Evolutionary conservation across 768 basidiomycete genomes (phyloP).

Genomic region (Suillus plorans): DNA sequence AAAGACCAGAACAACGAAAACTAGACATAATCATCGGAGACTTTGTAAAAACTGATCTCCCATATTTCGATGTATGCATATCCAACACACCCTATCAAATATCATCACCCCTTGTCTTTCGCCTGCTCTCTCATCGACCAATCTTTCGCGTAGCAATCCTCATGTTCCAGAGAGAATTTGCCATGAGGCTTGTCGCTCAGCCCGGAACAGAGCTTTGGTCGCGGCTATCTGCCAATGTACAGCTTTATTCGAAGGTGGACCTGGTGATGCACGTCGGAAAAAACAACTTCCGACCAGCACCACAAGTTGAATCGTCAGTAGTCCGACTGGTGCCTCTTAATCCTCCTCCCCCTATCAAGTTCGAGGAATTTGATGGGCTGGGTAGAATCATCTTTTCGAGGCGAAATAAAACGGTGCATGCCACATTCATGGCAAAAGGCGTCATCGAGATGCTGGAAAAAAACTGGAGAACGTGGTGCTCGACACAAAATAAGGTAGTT

Average conservation of each 20-base stretch:
- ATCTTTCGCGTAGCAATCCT: constrained; percentile 92
- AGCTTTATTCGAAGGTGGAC: constrained; percentile 95
- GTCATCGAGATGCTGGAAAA: constrained; percentile 92
- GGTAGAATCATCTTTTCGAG: constrained; percentile 87
- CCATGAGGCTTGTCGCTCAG: constrained; percentile 83
- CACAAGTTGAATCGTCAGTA: constrained; percentile 91
- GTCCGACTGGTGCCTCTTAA: constrained; percentile 89
- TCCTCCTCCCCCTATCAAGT: constrained; percentile 93
- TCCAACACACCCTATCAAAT: constrained; percentile 99
- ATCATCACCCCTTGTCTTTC: constrained; percentile 96
- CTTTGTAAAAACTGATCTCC: constrained; percentile 96
- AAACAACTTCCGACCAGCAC: constrained; percentile 96
- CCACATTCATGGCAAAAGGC: constrained; percentile 91
- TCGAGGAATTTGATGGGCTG: constrained; percentile 97
- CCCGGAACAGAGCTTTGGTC: constrained; percentile 90
- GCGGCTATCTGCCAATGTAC: constrained; percentile 92
- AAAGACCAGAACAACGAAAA: constrained; percentile 91
- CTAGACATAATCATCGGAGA: constrained; percentile 96
- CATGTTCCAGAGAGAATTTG: constrained; percentile 99
- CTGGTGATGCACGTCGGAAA: constrained; percentile 95
- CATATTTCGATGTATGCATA: constrained; percentile 99
- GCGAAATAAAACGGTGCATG: constrained; percentile 87
- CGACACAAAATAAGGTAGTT: constrained; percentile 65
- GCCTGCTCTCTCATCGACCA: constrained; percentile 93
- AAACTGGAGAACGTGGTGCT: constrained; percentile 92